Evolutionary conservation across 257 asterid genomes (phyloP).

Genomic region (Nicotiana undulata): DNA sequence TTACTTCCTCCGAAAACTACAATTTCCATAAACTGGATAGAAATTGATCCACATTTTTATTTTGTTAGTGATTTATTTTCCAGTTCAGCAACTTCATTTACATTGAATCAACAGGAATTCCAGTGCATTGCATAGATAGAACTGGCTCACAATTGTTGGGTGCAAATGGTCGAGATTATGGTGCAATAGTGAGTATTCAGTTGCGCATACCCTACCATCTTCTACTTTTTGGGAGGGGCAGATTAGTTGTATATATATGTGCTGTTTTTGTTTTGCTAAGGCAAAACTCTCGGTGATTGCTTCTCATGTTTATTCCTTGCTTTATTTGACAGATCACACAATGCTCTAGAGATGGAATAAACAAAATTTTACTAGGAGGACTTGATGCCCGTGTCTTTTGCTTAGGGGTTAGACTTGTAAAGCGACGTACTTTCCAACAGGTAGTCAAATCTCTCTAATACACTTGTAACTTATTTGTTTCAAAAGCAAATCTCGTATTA

Average conservation of each 20-base stretch:
- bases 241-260: neutral
- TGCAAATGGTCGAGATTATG: conserved; percentile 70
- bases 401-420: conserved; percentile 65
- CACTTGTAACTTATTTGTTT: neutral
- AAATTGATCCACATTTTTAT: neutral
- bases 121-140: conserved; percentile 77
- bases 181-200: conserved; percentile 52
- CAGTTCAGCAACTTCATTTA: conserved; percentile 5
- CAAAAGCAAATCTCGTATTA: neutral
- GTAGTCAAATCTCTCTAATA: conserved; percentile 21
- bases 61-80: neutral
- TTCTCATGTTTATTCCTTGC: conserved; percentile 10
- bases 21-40: neutral
- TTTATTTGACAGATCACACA: conserved; percentile 43
- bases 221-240: neutral
- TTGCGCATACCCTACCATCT: conserved; percentile 18
- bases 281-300: neutral
- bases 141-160: conserved; percentile 80
- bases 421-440: conserved; percentile 60
- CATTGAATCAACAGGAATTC: conserved; percentile 44
- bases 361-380: conserved; percentile 53
- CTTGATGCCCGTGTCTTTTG: conserved; percentile 65
- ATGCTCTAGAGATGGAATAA: conserved; percentile 58
- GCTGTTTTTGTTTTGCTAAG: neutral
- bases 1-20: neutral